Percentiles rank a stretch among this genome's conserved stretches.
Evolutionary conservation across 164 flowering plant genomes (phyloP).

Genomic region (Liquidambar formosana): DNA sequence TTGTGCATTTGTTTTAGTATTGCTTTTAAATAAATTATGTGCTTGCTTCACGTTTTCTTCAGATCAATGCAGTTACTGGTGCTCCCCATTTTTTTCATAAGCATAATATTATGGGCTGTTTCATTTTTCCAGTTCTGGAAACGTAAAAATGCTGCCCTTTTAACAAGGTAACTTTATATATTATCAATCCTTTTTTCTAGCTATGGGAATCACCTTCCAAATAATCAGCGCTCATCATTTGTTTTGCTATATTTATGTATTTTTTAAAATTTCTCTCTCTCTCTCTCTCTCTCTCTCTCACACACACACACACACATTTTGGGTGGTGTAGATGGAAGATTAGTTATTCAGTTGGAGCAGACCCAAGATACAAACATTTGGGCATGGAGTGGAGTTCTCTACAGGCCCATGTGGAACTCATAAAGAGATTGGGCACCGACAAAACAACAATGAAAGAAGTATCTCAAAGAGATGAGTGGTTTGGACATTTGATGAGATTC

Average conservation of each 20-base stretch:
- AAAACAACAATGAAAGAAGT: conserved; percentile 51
- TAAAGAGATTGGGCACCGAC: conserved; percentile 41
- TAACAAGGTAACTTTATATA: conserved; percentile 62
- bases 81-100: conserved; percentile 74
- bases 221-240: background rate
- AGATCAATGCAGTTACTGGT: conserved; percentile 69
- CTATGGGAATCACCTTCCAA: background rate
- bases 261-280: background rate
- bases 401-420: conserved; percentile 43
- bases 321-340: conserved; percentile 64
- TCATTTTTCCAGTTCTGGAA: conserved; percentile 94
- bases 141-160: conserved; percentile 83
- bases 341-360: conserved; percentile 38
- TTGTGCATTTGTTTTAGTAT: background rate
- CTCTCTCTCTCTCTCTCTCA: conserved; percentile 8
- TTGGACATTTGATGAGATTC: conserved; percentile 66
- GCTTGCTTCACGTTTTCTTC: conserved; percentile 17
- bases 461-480: conserved; percentile 83
- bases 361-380: conserved; percentile 36
- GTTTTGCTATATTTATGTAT: background rate
- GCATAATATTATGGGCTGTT: conserved; percentile 77
- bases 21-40: background rate
- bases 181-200: background rate
- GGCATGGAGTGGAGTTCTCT: conserved; percentile 43
- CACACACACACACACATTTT: too few relatives aligned